Evolutionary conservation across 2,329 filamentous ascomycete species (phyloP).

Genomic region (Hymenotorrendiella dingleyae): DNA sequence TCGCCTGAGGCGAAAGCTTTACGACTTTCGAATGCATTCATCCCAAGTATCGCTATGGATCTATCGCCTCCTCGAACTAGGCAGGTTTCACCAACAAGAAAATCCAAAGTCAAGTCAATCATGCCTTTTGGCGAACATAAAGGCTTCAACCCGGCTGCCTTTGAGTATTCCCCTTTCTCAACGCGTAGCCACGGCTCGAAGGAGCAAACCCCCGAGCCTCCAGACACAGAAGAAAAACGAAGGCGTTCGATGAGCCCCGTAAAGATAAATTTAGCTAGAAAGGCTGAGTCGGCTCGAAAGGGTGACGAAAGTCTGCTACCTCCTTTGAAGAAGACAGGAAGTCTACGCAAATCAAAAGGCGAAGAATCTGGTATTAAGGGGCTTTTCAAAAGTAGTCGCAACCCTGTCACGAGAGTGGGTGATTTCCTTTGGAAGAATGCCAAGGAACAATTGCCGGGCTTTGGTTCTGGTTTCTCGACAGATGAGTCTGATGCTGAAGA

Average conservation of each 20-base stretch:
- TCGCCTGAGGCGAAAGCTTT: constrained; percentile 24
- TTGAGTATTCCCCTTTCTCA: constrained; percentile 30
- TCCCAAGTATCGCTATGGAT: constrained; percentile 56
- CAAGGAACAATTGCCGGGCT: constrained; percentile 41
- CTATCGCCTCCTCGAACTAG: constrained; percentile 59
- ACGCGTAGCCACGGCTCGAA: constrained; percentile 7
- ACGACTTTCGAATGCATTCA: constrained; percentile 33
- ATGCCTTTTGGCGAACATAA: constrained; percentile 29
- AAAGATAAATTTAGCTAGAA: constrained; percentile 33
- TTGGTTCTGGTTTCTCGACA: constrained; percentile 38
- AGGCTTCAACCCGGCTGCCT: constrained; percentile 42
- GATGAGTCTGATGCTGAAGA: constrained; percentile 43
- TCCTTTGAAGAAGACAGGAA: constrained; percentile 43
- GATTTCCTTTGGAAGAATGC: constrained; percentile 48
- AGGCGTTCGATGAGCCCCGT: constrained; percentile 34
- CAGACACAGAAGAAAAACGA: constrained; percentile 12
- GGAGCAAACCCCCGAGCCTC: constrained; percentile 24
- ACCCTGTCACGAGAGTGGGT: constrained; percentile 55
- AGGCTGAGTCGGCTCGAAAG: constrained; percentile 31
- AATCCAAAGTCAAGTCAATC: constrained; percentile 40
- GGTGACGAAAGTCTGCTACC: constrained; percentile 44
- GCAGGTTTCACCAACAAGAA: constrained; percentile 56
- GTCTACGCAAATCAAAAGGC: constrained; percentile 37
- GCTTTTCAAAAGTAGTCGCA: constrained; percentile 71
- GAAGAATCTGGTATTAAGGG: constrained; percentile 58